These are phyloP conservation scores for Ustilago hordei DNA, from an alignment of 1,284 basidiomycete species.

Conservation along the genomic window DNA sequence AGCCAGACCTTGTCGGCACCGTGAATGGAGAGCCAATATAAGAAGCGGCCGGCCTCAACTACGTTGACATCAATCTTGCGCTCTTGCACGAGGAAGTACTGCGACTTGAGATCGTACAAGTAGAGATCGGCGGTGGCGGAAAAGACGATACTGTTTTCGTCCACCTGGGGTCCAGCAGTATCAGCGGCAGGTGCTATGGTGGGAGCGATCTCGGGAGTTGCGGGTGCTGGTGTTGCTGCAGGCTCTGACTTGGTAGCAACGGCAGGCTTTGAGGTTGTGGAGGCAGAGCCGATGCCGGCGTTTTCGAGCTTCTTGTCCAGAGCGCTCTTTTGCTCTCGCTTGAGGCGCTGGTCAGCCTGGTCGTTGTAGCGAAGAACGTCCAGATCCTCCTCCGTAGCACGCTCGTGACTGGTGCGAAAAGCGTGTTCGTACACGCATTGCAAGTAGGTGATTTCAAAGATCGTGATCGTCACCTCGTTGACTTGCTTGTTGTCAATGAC, in stretches of 20 bases:
- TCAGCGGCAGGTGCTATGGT: constrained; percentile 43
- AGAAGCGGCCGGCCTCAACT: constrained; percentile 73
- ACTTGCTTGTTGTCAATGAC: constrained; percentile 75
- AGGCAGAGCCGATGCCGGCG: constrained; percentile 21
- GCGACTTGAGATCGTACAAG: constrained; percentile 79
- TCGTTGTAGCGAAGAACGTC: constrained; percentile 68
- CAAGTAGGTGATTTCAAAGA: constrained; percentile 92
- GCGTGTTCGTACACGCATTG: constrained; percentile 86
- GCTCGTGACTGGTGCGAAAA: constrained; percentile 61
- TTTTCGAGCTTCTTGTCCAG: constrained; percentile 44
- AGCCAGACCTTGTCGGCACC: constrained; percentile 74
- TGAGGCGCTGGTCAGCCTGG: constrained; percentile 34
- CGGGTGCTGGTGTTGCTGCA: constrained; percentile 6
- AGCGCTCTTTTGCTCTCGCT: constrained; percentile 21
- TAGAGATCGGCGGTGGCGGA: constrained; percentile 72
- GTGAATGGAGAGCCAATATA: constrained; percentile 75
- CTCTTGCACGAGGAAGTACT: constrained; percentile 81
- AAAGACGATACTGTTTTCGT: constrained; percentile 38
- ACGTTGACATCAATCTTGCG: constrained; percentile 78
- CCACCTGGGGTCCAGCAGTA: constrained; percentile 32
- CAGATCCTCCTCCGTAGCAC: constrained; percentile 67
- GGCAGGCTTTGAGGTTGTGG: constrained; percentile 5
- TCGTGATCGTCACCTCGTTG: constrained; percentile 83
- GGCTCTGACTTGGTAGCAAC: constrained; percentile 11
- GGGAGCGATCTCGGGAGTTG: constrained; percentile 14